Evolutionary conservation across 345 rosid species (phyloP).

Genomic region (Gossypium arboreum): DNA sequence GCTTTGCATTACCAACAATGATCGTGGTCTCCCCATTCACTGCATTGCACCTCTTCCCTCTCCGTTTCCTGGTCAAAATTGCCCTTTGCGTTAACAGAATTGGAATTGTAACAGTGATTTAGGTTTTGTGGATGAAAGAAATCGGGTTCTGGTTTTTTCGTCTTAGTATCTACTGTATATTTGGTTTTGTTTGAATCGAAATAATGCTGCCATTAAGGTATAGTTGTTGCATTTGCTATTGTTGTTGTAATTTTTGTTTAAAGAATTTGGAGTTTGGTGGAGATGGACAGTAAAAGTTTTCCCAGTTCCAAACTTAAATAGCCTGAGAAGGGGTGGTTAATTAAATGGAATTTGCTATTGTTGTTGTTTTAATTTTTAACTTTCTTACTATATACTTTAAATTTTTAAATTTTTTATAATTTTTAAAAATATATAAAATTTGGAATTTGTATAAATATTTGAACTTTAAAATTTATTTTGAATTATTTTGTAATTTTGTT

Average conservation of each 20-base stretch:
- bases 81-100: not conserved
- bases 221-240: not conserved
- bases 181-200: not conserved
- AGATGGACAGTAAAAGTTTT: not conserved
- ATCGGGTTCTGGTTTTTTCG: not conserved
- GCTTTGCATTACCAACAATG: not conserved
- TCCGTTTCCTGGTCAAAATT: not conserved
- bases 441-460: too few relatives aligned
- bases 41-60: not conserved
- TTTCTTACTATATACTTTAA: too few relatives aligned
- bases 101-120: not conserved
- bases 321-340: not conserved
- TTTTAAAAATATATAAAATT: too few relatives aligned
- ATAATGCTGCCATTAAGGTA: not conserved
- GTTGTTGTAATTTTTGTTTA: not conserved
- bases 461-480: too few relatives aligned
- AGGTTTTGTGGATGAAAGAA: not conserved
- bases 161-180: not conserved
- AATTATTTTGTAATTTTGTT: too few relatives aligned
- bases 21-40: not conserved
- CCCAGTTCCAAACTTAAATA: not conserved
- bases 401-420: too few relatives aligned
- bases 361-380: too few relatives aligned
- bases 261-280: not conserved
- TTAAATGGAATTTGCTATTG: too few relatives aligned